Conservation (phyloP, 1,284 basidiomycete genomes). For the Ustilago hordei region DNA sequence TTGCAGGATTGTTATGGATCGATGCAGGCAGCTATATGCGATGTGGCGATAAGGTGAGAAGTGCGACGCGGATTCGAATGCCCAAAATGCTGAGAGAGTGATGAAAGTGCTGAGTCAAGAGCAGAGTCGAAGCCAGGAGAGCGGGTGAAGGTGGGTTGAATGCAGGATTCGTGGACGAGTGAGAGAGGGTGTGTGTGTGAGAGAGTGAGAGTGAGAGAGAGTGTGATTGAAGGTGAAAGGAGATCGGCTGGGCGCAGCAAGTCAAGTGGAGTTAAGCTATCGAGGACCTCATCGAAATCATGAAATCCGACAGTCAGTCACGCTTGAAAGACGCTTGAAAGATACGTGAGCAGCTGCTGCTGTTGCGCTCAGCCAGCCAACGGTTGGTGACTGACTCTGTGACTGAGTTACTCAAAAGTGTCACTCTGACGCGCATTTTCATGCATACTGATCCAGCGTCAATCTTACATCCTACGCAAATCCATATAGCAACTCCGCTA, state of each 20-base stretch:
- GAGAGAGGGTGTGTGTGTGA: neutral
- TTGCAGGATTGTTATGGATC: neutral
- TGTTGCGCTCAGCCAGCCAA: neutral
- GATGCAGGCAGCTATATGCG: neutral
- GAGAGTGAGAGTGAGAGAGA: neutral
- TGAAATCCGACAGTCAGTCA: too few species aligned
- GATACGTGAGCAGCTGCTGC: neutral
- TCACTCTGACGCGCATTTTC: neutral
- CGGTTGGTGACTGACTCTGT: neutral
- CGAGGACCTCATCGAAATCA: neutral
- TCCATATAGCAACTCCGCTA: too few species aligned
- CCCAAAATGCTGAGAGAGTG: neutral
- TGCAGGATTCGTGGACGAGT: neutral
- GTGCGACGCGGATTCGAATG: neutral
- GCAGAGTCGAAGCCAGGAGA: neutral
- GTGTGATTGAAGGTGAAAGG: neutral
- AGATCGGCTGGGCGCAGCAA: neutral
- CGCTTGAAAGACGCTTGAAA: neutral
- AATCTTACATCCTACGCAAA: neutral
- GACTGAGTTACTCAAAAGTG: neutral
- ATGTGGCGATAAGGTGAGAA: conserved; percentile 5
- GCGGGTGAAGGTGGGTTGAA: neutral
- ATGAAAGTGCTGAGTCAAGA: conserved; percentile 7
- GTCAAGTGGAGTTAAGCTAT: neutral
- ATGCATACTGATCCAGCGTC: neutral